Conservation (phyloP, 352 stramenopile species). For the Globisporangium echinulatum region DNA sequence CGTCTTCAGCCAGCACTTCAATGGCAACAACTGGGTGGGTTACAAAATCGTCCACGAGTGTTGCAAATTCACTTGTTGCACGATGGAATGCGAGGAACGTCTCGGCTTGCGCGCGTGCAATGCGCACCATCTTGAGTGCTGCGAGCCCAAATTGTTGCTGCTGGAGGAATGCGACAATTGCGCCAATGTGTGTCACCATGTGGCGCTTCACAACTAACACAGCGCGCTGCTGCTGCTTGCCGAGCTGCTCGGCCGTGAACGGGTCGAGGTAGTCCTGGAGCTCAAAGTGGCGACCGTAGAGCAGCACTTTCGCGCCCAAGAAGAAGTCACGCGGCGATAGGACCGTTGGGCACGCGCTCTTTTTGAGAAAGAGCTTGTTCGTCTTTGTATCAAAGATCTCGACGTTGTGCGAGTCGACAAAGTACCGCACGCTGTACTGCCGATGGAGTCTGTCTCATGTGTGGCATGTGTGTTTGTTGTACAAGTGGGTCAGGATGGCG, state of each 20-base stretch:
- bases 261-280: slow-evolving; percentile 80
- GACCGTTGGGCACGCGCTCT: slow-evolving; percentile 69
- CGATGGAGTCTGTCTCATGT: slow-evolving; percentile 47
- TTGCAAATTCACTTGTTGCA: slow-evolving; percentile 23
- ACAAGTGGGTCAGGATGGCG: background rate
- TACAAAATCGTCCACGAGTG: slow-evolving; percentile 31
- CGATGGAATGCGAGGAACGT: slow-evolving; percentile 47
- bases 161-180: slow-evolving; percentile 48
- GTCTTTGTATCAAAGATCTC: slow-evolving; percentile 88
- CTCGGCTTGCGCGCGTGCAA: slow-evolving; percentile 39
- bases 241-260: slow-evolving; percentile 65
- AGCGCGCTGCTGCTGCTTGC: slow-evolving; percentile 61
- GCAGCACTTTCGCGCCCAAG: slow-evolving; percentile 70
- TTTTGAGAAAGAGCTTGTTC: slow-evolving; percentile 89
- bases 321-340: slow-evolving; percentile 77
- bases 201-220: slow-evolving; percentile 55
- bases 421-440: slow-evolving; percentile 79
- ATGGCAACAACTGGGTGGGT: slow-evolving; percentile 48
- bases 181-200: slow-evolving; percentile 44
- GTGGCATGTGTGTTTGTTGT: background rate
- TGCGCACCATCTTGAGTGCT: slow-evolving; percentile 73
- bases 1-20: slow-evolving; percentile 70
- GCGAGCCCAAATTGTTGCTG: slow-evolving; percentile 66
- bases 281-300: slow-evolving; percentile 81
- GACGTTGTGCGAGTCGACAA: slow-evolving; percentile 65